Conservation (phyloP, 2,329 filamentous ascomycete genomes). For the Aureobasidium sp. region DNA sequence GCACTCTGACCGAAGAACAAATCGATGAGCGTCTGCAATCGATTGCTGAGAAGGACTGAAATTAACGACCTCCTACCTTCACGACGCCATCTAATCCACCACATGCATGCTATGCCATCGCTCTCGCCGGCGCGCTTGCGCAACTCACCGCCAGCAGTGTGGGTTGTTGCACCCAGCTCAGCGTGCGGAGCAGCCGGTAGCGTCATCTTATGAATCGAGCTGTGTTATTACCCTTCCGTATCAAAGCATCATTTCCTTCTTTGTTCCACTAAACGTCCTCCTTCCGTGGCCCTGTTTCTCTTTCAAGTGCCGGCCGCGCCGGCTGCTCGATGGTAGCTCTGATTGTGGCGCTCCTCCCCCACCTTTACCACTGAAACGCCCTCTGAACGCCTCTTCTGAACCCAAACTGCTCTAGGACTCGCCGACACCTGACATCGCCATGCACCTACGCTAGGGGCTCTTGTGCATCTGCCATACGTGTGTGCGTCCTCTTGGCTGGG, state of each 20-base stretch:
- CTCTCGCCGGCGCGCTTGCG: conserved; percentile 4
- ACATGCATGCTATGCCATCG: conserved; percentile 8
- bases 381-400: neutral
- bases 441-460: neutral
- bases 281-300: neutral
- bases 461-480: neutral
- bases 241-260: conserved; percentile 8
- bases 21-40: conserved; percentile 97
- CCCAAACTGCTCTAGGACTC: neutral
- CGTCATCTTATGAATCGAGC: conserved; percentile 7
- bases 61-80: neutral
- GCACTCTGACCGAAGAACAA: conserved; percentile 89
- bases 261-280: neutral
- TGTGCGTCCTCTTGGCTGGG: neutral
- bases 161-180: neutral
- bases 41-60: conserved; percentile 96
- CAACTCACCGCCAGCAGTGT: neutral
- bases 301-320: neutral
- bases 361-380: conserved; percentile 5
- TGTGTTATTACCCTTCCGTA: conserved; percentile 8
- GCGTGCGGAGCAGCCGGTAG: neutral
- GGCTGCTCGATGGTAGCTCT: conserved; percentile 8
- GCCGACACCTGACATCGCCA: conserved; percentile 7
- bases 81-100: conserved; percentile 9
- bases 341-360: conserved; percentile 9